Base-by-base conservation (phyloP, 2,329 filamentous ascomycete genomes). In the Lachnellula arida region DNA sequence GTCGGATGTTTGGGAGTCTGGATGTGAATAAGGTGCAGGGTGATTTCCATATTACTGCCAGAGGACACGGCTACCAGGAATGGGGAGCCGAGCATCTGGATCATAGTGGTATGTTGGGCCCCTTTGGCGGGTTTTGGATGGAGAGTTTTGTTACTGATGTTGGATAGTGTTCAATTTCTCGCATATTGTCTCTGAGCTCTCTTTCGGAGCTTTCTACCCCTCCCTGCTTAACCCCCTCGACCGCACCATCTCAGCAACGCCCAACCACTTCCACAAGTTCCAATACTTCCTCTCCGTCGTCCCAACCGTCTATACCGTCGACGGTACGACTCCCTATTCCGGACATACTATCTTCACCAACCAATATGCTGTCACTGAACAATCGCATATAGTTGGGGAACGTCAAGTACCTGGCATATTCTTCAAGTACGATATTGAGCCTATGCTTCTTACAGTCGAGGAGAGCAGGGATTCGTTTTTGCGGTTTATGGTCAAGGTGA, bases 361-460 rank as follows among this genome's bases (percentile, higher is more conserved):
- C 78, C 94, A 99, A 74, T 99, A 99, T 76, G 94, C 93, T 58
- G 94, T 96, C 0, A 97, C 92, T 0, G 90, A 92, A 69, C 92
- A 97, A 76, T 87, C 82, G 65, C 83, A 86, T 66, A 75, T 78
- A 37, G 81, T 95, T 43, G 76, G 79, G 53, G 88, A 95, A 67
- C 84, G 78, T 64, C 75, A 77, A 56, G 82, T 97, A 0, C 94
- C 94, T 0, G 94, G 94, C 34, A 85, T 99, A 60, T 99, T 97
- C 71, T 89, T 99, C 81, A 99, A 97, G 76, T 99, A 96, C 75
- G 93, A 97, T 71, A 97, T 99, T 65, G 94, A 99, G 78, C 94
- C 94, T 1, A 92, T 99, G 66, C 76, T 94, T 71, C 78, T 99
- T 52, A 86, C 88, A 28, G 87, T 99, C 43, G 87, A 87, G 59